Conservation (phyloP, 257 asterid species). For the Solanum ossicruentum region DNA sequence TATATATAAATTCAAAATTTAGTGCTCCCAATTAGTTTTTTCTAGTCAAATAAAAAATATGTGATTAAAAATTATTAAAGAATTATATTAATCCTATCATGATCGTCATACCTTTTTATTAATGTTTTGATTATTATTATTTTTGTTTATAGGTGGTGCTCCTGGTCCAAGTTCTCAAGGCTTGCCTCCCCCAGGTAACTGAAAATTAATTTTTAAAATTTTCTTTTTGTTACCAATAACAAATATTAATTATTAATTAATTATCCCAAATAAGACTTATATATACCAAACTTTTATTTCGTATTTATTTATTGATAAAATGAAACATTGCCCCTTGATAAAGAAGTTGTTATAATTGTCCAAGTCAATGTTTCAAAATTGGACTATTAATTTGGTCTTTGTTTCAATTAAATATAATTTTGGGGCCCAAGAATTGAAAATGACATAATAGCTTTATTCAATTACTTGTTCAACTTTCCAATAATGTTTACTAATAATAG, state of each 20-base stretch:
- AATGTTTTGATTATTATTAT: not conserved
- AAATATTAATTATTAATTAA: not conserved
- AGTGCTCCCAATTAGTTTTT: no score
- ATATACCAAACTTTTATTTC: not conserved
- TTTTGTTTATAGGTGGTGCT: not conserved
- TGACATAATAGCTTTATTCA: not conserved
- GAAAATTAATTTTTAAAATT: not conserved
- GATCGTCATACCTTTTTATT: fast-evolving
- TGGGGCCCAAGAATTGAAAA: not conserved
- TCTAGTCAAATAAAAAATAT: no score
- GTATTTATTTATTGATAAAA: not conserved
- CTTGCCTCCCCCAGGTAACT: not conserved
- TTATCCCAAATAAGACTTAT: not conserved
- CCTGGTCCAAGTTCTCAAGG: not conserved
- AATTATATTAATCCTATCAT: not conserved
- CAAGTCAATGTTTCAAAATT: not conserved
- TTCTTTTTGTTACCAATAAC: not conserved
- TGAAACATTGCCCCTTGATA: not conserved
- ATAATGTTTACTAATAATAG: not conserved
- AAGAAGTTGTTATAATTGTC: not conserved
- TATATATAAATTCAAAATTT: no score
- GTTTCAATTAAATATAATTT: not conserved
- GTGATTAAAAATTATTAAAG: fast-evolving
- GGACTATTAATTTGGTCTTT: not conserved
- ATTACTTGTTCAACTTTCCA: not conserved